Evolutionary conservation across 2,329 filamentous ascomycete genomes (phyloP).

Genomic region (Fusarium abutilonis): DNA sequence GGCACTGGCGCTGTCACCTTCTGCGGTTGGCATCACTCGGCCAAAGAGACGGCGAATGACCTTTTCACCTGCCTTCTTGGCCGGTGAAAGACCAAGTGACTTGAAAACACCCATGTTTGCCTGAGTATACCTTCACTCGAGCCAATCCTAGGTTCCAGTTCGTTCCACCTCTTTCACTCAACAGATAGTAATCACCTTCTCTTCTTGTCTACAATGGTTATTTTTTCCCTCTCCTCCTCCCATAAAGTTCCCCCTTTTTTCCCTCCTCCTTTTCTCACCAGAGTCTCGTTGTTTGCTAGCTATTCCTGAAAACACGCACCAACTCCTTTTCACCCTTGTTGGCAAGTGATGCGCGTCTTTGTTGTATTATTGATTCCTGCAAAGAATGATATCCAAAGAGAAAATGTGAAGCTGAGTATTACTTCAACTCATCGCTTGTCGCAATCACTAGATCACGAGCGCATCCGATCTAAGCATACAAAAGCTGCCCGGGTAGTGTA

Average conservation of each 20-base stretch:
- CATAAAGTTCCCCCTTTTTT: background rate
- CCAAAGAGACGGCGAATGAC: slow-evolving; percentile 48
- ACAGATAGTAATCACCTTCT: background rate
- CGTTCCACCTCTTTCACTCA: background rate
- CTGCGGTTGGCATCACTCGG: slow-evolving; percentile 41
- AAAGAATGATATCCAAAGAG: background rate
- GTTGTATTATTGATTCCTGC: slow-evolving; percentile 4
- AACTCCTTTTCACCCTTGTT: background rate
- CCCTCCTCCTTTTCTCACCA: background rate
- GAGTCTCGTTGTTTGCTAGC: background rate
- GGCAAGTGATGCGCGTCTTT: slow-evolving; percentile 2
- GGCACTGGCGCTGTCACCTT: slow-evolving; percentile 27
- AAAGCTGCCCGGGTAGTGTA: background rate
- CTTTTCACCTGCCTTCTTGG: slow-evolving; percentile 46
- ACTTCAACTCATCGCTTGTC: background rate
- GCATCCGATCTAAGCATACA: background rate
- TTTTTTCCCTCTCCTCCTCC: background rate
- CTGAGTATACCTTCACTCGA: slow-evolving; percentile 1
- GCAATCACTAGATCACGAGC: slow-evolving; percentile 10
- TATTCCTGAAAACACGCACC: background rate
- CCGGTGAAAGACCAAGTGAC: slow-evolving; percentile 46
- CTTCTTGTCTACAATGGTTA: background rate
- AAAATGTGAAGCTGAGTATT: background rate
- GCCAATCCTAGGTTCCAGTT: background rate
- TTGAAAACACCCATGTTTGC: slow-evolving; percentile 45